Evolutionary conservation across 139 green algal species (phyloP).

Genomic region (Volvox africanus): DNA sequence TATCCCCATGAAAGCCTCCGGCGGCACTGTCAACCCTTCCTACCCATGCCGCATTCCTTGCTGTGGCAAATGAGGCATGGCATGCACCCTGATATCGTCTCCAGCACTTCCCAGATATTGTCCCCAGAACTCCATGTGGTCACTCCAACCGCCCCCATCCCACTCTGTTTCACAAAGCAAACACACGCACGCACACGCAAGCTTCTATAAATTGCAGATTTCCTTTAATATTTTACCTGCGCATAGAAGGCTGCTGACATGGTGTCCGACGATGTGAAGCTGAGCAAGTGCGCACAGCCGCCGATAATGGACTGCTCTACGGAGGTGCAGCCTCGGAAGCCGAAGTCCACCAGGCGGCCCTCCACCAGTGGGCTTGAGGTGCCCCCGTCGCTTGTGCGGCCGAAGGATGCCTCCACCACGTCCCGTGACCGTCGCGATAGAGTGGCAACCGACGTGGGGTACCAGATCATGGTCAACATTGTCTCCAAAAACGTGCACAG

Average conservation of each 20-base stretch:
- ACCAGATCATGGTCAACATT: constrained; percentile 90
- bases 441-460: constrained; percentile 91
- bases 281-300: constrained; percentile 90
- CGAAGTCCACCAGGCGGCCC: constrained; percentile 72
- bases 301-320: constrained; percentile 91
- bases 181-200: too few relatives aligned
- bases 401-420: constrained; percentile 85
- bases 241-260: constrained; percentile 91
- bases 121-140: too few relatives aligned
- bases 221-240: constrained; percentile 60
- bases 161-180: too few relatives aligned
- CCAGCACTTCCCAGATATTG: too few relatives aligned
- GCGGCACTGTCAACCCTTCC: too few relatives aligned
- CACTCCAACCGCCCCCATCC: too few relatives aligned
- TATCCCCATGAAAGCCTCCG: too few relatives aligned
- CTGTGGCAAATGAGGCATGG: too few relatives aligned
- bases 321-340: constrained; percentile 81
- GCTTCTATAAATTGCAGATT: too few relatives aligned
- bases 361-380: constrained; percentile 67
- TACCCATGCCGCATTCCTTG: too few relatives aligned
- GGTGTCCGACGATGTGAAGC: constrained; percentile 90
- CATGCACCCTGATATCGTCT: too few relatives aligned
- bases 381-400: constrained; percentile 74
- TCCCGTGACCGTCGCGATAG: constrained; percentile 81
- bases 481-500: constrained; percentile 94